Percentiles rank a stretch among this genome's conserved stretches.
These are phyloP conservation scores for Pyrenophora teres DNA, from an alignment of 2,329 filamentous ascomycete species.

Conservation along the genomic window DNA sequence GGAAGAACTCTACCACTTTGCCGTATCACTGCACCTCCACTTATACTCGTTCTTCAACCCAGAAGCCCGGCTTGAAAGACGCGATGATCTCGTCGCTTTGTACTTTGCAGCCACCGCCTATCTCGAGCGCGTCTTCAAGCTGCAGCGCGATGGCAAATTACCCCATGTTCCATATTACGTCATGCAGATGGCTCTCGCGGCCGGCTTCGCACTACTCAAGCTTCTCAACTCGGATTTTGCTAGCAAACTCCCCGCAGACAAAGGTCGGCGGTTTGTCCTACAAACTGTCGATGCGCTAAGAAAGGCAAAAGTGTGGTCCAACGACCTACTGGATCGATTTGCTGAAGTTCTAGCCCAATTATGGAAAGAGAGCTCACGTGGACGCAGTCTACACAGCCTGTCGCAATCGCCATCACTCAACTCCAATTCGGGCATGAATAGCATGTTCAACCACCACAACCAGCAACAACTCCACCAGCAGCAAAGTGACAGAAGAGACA, in stretches of 20 bases:
- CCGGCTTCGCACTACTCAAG: slow-evolving; percentile 76
- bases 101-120: slow-evolving; percentile 74
- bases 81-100: slow-evolving; percentile 73
- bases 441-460: slow-evolving; percentile 39
- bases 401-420: slow-evolving; percentile 45
- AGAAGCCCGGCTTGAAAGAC: slow-evolving; percentile 62
- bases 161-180: slow-evolving; percentile 75
- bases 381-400: slow-evolving; percentile 44
- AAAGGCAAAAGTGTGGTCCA: slow-evolving; percentile 73
- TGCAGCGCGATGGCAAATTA: slow-evolving; percentile 62
- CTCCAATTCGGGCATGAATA: slow-evolving; percentile 33
- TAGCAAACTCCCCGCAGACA: slow-evolving; percentile 65
- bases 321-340: slow-evolving; percentile 78
- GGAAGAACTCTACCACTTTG: slow-evolving; percentile 68
- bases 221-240: slow-evolving; percentile 77
- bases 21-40: slow-evolving; percentile 74
- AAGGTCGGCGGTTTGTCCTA: slow-evolving; percentile 70
- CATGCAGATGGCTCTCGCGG: slow-evolving; percentile 84
- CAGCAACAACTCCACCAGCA: slow-evolving; percentile 31
- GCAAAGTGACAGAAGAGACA: slow-evolving; percentile 32
- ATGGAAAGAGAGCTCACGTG: slow-evolving; percentile 67
- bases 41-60: slow-evolving; percentile 82
- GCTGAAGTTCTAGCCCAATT: slow-evolving; percentile 87
- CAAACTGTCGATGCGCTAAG: slow-evolving; percentile 72
- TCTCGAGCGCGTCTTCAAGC: slow-evolving; percentile 62